These are phyloP conservation scores for Symbiodinium pilosum DNA, from an alignment of 73 alveolate genomes.

Conservation along the genomic window DNA sequence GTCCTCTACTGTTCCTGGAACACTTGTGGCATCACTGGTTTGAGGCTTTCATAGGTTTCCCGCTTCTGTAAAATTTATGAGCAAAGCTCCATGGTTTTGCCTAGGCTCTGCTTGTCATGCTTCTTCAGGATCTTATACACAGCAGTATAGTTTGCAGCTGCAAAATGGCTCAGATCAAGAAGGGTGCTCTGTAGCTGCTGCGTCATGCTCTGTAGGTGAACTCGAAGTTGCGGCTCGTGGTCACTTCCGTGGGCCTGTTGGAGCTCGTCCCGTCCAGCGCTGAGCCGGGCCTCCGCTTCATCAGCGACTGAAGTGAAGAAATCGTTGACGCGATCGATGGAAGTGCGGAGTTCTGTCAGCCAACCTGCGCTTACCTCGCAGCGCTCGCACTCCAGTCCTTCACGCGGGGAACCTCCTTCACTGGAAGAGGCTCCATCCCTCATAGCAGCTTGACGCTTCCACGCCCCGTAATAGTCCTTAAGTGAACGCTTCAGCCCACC, in stretches of 20 bases:
- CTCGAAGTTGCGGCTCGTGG: constrained; percentile 59
- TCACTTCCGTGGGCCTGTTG: constrained; percentile 21
- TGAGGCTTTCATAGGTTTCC: too few relatives aligned
- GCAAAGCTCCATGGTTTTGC: too few relatives aligned
- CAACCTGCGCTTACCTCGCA: constrained; percentile 32
- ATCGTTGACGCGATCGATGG: constrained; percentile 43
- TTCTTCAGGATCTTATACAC: constrained; percentile 60
- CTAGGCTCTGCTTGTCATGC: constrained; percentile 82
- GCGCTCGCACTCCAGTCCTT: too few relatives aligned
- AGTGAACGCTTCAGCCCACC: constrained; percentile 58
- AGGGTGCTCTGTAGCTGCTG: constrained; percentile 33
- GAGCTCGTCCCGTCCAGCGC: constrained; percentile 52
- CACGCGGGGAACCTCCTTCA: constrained; percentile 21
- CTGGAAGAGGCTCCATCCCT: constrained; percentile 17
- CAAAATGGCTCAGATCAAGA: neutral
- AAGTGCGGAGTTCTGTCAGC: constrained; percentile 32
- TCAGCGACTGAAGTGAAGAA: constrained; percentile 60
- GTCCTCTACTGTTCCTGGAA: too few relatives aligned
- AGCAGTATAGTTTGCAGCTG: neutral
- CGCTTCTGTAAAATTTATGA: too few relatives aligned
- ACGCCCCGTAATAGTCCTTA: neutral
- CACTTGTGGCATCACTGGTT: too few relatives aligned
- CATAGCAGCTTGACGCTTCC: neutral
- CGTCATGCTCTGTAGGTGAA: constrained; percentile 44
- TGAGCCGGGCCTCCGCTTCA: constrained; percentile 56